These are phyloP conservation scores for Yamadazyma triangularis DNA, from an alignment of 1,139 yeast genomes.

Conservation along the genomic window DNA sequence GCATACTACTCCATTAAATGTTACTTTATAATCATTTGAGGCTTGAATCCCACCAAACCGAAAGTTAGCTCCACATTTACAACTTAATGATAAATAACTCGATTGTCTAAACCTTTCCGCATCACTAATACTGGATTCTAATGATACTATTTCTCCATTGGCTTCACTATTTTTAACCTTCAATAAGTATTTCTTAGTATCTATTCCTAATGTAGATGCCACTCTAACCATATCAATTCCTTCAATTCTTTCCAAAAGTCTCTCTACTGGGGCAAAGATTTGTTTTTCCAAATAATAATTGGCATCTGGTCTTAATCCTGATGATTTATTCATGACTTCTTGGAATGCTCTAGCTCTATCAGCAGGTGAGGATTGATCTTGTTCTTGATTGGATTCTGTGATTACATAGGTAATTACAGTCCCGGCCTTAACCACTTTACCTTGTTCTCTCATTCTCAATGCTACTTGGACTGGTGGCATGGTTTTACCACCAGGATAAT, in stretches of 20 bases:
- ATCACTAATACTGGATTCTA: slow-evolving; percentile 80
- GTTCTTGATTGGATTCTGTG: slow-evolving; percentile 37
- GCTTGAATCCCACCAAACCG: slow-evolving; percentile 71
- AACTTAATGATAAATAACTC: slow-evolving; percentile 49
- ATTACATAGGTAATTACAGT: slow-evolving; percentile 87
- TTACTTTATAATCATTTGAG: slow-evolving; percentile 54
- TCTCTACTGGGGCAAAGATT: slow-evolving; percentile 84
- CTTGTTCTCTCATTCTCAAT: slow-evolving; percentile 67
- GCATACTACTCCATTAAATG: slow-evolving; percentile 72
- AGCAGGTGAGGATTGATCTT: slow-evolving; percentile 45
- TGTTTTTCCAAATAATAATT: slow-evolving; percentile 82
- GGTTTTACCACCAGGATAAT: slow-evolving; percentile 70
- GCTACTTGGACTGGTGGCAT: slow-evolving; percentile 98
- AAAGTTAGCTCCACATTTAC: slow-evolving; percentile 62
- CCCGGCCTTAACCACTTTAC: slow-evolving; percentile 84
- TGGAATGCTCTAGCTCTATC: slow-evolving; percentile 77
- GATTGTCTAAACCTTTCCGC: slow-evolving; percentile 74
- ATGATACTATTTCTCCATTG: slow-evolving; percentile 53
- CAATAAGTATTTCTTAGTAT: slow-evolving; percentile 57
- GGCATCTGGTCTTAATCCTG: slow-evolving; percentile 64
- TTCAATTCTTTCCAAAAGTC: slow-evolving; percentile 79
- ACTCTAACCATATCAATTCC: slow-evolving; percentile 81
- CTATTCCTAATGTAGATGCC: slow-evolving; percentile 75
- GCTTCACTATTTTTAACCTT: slow-evolving; percentile 37
- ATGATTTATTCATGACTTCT: slow-evolving; percentile 56